Evolutionary conservation across 2,329 filamentous ascomycete species (phyloP).

Genomic region (Mycogone perniciosa): DNA sequence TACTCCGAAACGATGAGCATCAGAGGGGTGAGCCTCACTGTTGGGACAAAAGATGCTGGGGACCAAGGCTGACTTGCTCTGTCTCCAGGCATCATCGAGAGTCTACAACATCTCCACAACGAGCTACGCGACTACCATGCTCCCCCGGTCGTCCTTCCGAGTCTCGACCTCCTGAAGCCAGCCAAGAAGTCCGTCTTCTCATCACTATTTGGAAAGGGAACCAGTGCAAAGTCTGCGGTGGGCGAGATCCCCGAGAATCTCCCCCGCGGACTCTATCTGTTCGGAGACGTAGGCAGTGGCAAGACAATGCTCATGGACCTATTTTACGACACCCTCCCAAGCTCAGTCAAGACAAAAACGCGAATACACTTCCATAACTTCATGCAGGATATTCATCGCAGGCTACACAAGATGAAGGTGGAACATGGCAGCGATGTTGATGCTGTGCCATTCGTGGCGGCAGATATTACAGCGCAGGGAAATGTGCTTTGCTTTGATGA

Average conservation of each 20-base stretch:
- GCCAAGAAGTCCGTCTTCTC: constrained; percentile 49
- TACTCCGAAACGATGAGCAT: constrained; percentile 79
- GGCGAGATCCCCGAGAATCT: constrained; percentile 61
- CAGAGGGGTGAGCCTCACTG: constrained; percentile 61
- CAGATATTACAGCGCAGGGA: constrained; percentile 80
- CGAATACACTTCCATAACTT: constrained; percentile 99
- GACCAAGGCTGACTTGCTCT: not conserved
- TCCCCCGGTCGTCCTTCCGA: constrained; percentile 69
- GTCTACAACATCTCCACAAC: constrained; percentile 81
- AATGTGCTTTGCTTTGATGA: constrained; percentile 96
- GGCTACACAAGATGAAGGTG: constrained; percentile 86
- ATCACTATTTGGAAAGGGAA: constrained; percentile 53
- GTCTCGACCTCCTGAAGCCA: constrained; percentile 60
- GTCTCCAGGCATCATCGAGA: constrained; percentile 70
- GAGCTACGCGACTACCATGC: constrained; percentile 69
- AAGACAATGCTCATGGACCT: constrained; percentile 99
- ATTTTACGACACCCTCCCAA: constrained; percentile 87
- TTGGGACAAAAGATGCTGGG: not conserved
- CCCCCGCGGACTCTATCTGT: constrained; percentile 88
- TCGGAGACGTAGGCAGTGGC: constrained; percentile 91
- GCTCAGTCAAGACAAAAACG: constrained; percentile 73
- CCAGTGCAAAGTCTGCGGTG: constrained; percentile 32
- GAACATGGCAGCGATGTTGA: constrained; percentile 84
- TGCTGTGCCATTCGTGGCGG: constrained; percentile 83
- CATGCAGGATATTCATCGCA: constrained; percentile 95